Base-by-base conservation (phyloP, 345 rosid genomes). In the Hevea brasiliensis region DNA sequence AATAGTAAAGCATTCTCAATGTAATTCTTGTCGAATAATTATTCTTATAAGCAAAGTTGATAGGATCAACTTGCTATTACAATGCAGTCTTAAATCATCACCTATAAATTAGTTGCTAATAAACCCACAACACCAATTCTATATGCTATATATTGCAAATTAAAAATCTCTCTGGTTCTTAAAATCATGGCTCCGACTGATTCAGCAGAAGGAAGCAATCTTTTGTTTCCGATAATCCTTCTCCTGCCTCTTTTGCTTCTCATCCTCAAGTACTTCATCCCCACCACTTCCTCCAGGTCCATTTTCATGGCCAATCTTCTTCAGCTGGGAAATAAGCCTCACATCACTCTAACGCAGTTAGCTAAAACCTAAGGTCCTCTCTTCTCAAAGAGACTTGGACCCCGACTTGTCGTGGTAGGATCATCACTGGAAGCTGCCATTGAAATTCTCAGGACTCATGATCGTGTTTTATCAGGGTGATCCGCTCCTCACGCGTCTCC, bases 281-380 rank as follows among this genome's bases (percentile, higher is more conserved):
- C 58, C 65, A 26, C 73, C 79, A 23, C 65, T 74, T 18, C 84
- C 84, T 44, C 79, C 84, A 53, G 84, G 84, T 35, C 79, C 84
- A 62, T 57, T 37, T 67, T 61, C 78, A 67, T 77, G 81, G 76
- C 79, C 81, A n/a, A 60, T 81, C 57, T 80, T 7, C 62, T 80
- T 50, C 83, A 76, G n/a, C 29, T 80, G n/a, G 83, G 77, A 65
- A 37, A 29, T 15, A 74, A 65, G 61, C 81, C 81, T 26, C 79
- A 74, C 14, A 61, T 73, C 35, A 54, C 70, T 5, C 63, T 77
- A 13, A 67, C 81, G 17, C 66, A 67, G 1, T 55, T 74, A 14
- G 23, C 84, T 8, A 35, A 74, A 51, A 51, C 61, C 9, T 74
- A 77, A 44, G 84, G 84, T 26, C 81, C 81, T 18, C 57, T 81